Conservation (phyloP, 192 early-diverging fungal genomes). For the Chytriomyces sp. region DNA sequence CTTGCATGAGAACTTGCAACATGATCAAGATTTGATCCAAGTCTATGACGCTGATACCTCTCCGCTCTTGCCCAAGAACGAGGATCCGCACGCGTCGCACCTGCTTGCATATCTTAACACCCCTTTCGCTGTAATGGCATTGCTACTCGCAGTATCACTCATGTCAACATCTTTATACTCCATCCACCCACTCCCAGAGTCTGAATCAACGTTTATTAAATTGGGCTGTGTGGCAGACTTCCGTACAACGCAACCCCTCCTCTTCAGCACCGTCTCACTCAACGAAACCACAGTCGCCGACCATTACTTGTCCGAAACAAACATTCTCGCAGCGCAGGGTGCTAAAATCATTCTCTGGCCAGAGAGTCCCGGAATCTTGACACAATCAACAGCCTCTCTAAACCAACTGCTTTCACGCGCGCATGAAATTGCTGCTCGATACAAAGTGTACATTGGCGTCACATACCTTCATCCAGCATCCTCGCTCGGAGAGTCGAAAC, state of each 20-base stretch:
- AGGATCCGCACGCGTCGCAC: background rate
- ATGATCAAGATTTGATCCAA: background rate
- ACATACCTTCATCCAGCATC: background rate
- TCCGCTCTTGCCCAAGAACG: background rate
- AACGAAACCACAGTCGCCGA: background rate
- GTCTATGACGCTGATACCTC: background rate
- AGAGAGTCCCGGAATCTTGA: background rate
- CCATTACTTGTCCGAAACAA: slow-evolving; percentile 4
- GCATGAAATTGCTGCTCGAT: slow-evolving; percentile 6
- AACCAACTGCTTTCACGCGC: background rate
- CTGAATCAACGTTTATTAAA: background rate
- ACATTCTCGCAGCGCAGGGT: background rate
- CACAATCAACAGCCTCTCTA: background rate
- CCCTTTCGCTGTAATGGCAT: background rate
- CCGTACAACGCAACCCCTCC: background rate
- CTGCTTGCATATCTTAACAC: background rate
- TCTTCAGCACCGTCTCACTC: background rate
- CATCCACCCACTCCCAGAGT: background rate
- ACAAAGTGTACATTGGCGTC: slow-evolving; percentile 5
- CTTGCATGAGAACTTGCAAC: background rate
- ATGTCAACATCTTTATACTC: background rate
- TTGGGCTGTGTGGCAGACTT: slow-evolving; percentile 1
- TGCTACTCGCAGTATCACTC: background rate
- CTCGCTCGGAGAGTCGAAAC: background rate
- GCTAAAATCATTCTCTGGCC: slow-evolving; percentile 13